These are phyloP conservation scores for Penicillium sp. DNA, from an alignment of 2,329 filamentous ascomycete species.

Conservation along the genomic window DNA sequence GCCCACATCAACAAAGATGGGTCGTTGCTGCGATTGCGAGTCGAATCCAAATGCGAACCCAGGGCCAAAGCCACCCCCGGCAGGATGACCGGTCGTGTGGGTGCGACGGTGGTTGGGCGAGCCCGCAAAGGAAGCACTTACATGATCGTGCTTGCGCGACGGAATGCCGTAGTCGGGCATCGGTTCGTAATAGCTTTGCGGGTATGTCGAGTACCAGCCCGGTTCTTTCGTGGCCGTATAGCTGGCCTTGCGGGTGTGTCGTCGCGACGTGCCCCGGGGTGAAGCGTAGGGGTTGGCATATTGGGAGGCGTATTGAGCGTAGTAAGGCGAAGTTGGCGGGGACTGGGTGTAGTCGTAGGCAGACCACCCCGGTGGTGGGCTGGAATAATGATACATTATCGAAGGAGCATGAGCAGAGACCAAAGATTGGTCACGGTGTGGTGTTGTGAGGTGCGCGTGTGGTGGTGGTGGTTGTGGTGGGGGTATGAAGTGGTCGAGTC, in stretches of 20 bases:
- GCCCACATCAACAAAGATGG: slow-evolving; percentile 61
- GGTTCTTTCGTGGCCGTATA: slow-evolving; percentile 51
- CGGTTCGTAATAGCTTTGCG: slow-evolving; percentile 52
- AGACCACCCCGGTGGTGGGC: slow-evolving; percentile 54
- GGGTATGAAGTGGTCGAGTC: not conserved
- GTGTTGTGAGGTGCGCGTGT: not conserved
- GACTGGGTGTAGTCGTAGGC: slow-evolving; percentile 54
- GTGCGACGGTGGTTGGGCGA: slow-evolving; percentile 48
- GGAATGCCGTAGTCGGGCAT: slow-evolving; percentile 55
- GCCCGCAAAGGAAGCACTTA: slow-evolving; percentile 64
- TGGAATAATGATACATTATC: slow-evolving; percentile 53
- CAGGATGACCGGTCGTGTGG: slow-evolving; percentile 50
- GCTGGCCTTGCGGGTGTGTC: slow-evolving; percentile 62
- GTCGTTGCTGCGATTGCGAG: slow-evolving; percentile 52
- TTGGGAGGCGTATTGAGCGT: slow-evolving; percentile 59
- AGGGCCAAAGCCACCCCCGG: slow-evolving; percentile 33
- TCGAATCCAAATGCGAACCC: slow-evolving; percentile 29
- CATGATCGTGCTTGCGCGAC: slow-evolving; percentile 64
- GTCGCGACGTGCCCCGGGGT: slow-evolving; percentile 49
- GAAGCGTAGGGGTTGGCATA: slow-evolving; percentile 55
- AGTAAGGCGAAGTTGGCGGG: slow-evolving; percentile 56
- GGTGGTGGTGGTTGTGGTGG: slow-evolving; percentile 10
- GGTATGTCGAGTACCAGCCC: slow-evolving; percentile 51
- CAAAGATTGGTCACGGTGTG: slow-evolving; percentile 19
- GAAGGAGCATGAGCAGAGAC: slow-evolving; percentile 37